phyloP scores from a whole-genome alignment of 345 rosid species.

The thale cress (Arabidopsis thaliana) region TAIR10.1 NC_003076.8:16225501-16226000 shows the following conservation, averaged over 20 bases:
- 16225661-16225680: not conserved
- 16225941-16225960: slow-evolving; percentile 67
- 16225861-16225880: slow-evolving; percentile 42
- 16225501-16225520: slow-evolving; percentile 53
- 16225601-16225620: slow-evolving; percentile 61
- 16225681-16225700: not conserved
- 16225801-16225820: slow-evolving; percentile 4
- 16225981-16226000: slow-evolving; percentile 31
- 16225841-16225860: slow-evolving; percentile 15
- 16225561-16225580: slow-evolving; percentile 63
- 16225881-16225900: slow-evolving; percentile 50
- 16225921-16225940: slow-evolving; percentile 87
- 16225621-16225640: slow-evolving; percentile 31
- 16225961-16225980: slow-evolving; percentile 42
- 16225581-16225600: slow-evolving; percentile 77
- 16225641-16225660: slow-evolving; percentile 28
- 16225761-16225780: not conserved
- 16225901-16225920: slow-evolving; percentile 84
- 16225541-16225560: slow-evolving; percentile 46
- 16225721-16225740: not conserved
- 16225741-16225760: not conserved
- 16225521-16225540: slow-evolving; percentile 51
- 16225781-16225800: slow-evolving; percentile 16
- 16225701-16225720: slow-evolving; percentile 16
- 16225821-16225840: slow-evolving; percentile 33